Percentiles rank a stretch among this genome's conserved stretches.
Conservation (phyloP, 805 yeast species). For the Ogataea wickerhamii region DNA sequence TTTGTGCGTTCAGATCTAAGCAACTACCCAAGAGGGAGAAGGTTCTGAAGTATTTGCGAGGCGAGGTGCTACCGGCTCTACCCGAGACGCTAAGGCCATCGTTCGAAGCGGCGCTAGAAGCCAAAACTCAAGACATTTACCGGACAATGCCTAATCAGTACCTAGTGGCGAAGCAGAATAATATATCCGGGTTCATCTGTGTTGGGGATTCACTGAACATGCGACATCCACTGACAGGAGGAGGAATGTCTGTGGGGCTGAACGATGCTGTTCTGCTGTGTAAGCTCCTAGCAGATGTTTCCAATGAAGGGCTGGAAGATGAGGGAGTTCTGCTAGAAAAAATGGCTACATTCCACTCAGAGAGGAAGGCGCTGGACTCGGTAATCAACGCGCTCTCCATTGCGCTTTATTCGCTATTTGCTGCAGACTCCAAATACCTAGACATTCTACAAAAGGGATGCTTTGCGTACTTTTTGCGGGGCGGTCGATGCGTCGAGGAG, state of each 20-base stretch:
- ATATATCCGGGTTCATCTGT: constrained; percentile 70
- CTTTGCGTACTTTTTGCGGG: constrained; percentile 76
- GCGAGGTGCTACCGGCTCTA: constrained; percentile 60
- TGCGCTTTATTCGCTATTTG: constrained; percentile 85
- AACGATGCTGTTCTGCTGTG: constrained; percentile 76
- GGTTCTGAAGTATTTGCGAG: constrained; percentile 55
- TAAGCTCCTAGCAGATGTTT: constrained; percentile 52
- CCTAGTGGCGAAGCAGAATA: constrained; percentile 71
- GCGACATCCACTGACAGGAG: constrained; percentile 98
- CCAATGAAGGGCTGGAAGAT: constrained; percentile 55
- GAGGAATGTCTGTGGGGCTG: constrained; percentile 98
- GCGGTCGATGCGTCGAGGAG: constrained; percentile 72
- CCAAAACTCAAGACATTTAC: constrained; percentile 45
- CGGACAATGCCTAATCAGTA: constrained; percentile 93
- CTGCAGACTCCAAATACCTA: constrained; percentile 71
- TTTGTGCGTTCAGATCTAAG: constrained; percentile 78
- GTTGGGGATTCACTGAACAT: constrained; percentile 93
- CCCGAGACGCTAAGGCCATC: constrained; percentile 67
- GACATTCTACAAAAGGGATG: constrained; percentile 81
- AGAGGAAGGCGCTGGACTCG: constrained; percentile 73
- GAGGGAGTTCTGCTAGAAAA: constrained; percentile 52
- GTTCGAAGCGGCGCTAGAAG: constrained; percentile 57
- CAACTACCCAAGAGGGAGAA: constrained; percentile 64
- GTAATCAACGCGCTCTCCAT: constrained; percentile 88
- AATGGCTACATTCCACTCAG: constrained; percentile 65